phyloP scores from a whole-genome alignment of 768 basidiomycete species.

The Boletus rex-veris region DNA sequence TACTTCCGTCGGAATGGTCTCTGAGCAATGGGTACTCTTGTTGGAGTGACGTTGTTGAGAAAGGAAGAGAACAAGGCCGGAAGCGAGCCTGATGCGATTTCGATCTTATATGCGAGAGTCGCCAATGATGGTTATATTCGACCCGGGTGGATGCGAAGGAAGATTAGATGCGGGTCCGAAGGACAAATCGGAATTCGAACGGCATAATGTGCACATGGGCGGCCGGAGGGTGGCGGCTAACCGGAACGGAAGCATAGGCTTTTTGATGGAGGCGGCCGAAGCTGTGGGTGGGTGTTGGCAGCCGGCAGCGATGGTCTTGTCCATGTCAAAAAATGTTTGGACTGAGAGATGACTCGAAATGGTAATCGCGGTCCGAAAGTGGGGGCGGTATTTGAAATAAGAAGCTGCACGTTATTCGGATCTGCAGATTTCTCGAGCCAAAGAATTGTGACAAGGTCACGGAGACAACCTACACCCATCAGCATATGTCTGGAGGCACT shows the following conservation, averaged over 20 bases:
- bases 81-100: conserved; percentile 19
- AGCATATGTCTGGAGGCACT: background rate
- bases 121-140: conserved; percentile 16
- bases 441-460: conserved; percentile 13
- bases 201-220: conserved; percentile 1
- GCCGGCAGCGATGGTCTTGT: no score
- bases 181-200: background rate
- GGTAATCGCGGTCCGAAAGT: conserved; percentile 9
- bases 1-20: background rate
- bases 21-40: background rate
- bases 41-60: conserved; percentile 5
- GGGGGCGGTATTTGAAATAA: conserved; percentile 28
- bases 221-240: conserved; percentile 1
- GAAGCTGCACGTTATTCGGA: conserved; percentile 33
- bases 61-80: background rate
- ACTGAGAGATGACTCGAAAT: conserved; percentile 1
- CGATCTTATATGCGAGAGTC: conserved; percentile 1
- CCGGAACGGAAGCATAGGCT: conserved; percentile 11
- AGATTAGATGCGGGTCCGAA: conserved; percentile 25
- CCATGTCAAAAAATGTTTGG: no score
- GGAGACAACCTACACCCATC: background rate
- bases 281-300: conserved; percentile 1
- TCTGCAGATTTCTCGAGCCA: conserved; percentile 27
- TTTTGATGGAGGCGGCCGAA: conserved; percentile 17
- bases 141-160: background rate